Conservation (phyloP, 768 basidiomycete species). For the Lentinus brumalis region DNA sequence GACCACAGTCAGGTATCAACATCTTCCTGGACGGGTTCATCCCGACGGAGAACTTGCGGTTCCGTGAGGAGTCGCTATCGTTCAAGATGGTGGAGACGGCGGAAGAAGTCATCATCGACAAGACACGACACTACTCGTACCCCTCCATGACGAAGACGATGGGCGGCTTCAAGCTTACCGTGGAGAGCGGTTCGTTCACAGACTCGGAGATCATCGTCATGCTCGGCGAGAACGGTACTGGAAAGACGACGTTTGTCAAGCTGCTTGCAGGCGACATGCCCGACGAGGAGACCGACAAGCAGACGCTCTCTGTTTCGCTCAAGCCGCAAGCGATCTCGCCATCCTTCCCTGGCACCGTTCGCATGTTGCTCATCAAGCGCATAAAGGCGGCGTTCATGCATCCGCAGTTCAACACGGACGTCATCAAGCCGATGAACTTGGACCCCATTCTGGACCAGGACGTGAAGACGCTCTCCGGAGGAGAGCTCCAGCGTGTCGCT, state of each 20-base stretch:
- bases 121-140: conserved; percentile 88
- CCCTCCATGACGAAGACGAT: conserved; percentile 97
- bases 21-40: conserved; percentile 99
- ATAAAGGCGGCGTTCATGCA: conserved; percentile 98
- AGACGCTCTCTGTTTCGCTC: conserved; percentile 84
- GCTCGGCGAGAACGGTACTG: conserved; percentile 98
- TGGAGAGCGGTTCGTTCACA: conserved; percentile 89
- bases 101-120: conserved; percentile 85
- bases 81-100: conserved; percentile 99
- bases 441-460: conserved; percentile 97
- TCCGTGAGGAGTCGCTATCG: conserved; percentile 91
- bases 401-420: conserved; percentile 99
- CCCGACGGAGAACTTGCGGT: conserved; percentile 97
- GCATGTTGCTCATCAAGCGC: conserved; percentile 90
- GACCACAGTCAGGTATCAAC: conserved; percentile 75
- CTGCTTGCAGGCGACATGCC: conserved; percentile 92
- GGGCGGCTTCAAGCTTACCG: conserved; percentile 92
- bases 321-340: conserved; percentile 99
- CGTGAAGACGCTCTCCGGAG: conserved; percentile 97
- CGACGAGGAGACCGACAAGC: conserved; percentile 80
- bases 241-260: conserved; percentile 98
- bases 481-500: conserved; percentile 96
- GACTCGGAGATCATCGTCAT: conserved; percentile 99
- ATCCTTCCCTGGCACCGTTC: conserved; percentile 95
- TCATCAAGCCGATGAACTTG: conserved; percentile 95